Base-by-base conservation (phyloP, 345 rosid species). In the Raphanus sativus region DNA sequence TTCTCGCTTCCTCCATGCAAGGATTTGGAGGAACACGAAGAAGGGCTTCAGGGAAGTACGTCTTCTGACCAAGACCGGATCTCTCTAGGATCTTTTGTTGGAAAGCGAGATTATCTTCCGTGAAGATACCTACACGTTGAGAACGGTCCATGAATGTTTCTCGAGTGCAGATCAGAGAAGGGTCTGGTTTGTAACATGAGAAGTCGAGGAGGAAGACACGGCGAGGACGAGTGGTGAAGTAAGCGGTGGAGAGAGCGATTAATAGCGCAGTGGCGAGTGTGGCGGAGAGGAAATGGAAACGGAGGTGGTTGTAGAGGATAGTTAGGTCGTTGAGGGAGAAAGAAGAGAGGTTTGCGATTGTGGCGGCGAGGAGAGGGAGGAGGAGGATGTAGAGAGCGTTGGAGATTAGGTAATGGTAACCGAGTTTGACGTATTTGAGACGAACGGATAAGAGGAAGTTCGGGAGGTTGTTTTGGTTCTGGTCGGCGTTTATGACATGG, bases 21-120 rank as follows among this genome's bases (percentile, higher is more conserved):
- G 69, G 82, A 30, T 83, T 83, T 0, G 86, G 84, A 5, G 92
- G 90, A 36, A 82, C 68, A 21, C 81, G 75, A 16, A 84, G 69
- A n/a, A 89, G 56, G 5, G 89, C 95, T 69, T 91, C 89, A 8
- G 98, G 97, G 62, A 83, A 80, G 76, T 91, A 93, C 0, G 98
- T 93, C 3, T 81, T 82, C 62, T 93, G 91, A 21, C 98, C 98
- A 0, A 89, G 70, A 66, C 98, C 97, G 0, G 98, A 91, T 73
- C 93, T 82, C 76, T 88, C 92, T 1, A 93, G 69, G n/a, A 93
- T 91, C 87, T 93, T 93, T 84, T 84, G 86, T 70, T 93, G 98
- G 62, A 93, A 89, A 3, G 86, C 87, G 1, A 93, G 76, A 52
- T 87, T 93, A 33, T 87, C 95, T 7, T 83, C 87, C 0, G 88